A percentile compares a stretch with the other conserved stretches of the same genome.
These are phyloP conservation scores for Macrolepiota fuliginosa DNA, from an alignment of 768 basidiomycete species.

Conservation along the genomic window DNA sequence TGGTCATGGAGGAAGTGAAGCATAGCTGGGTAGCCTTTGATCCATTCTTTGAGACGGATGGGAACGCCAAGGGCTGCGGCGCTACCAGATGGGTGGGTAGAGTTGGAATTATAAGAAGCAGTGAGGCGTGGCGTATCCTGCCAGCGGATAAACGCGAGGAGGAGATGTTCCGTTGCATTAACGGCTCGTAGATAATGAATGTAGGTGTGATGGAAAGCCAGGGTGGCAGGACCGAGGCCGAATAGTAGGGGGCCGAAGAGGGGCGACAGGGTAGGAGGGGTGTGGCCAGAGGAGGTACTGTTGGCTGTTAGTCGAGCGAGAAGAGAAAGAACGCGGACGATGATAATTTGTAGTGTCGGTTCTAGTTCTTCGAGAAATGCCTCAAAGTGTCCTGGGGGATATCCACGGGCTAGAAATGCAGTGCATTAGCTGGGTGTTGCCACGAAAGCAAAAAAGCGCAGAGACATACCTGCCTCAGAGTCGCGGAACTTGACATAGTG, in stretches of 20 bases:
- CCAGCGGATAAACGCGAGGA: slow-evolving; percentile 88
- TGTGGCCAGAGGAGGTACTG: slow-evolving; percentile 82
- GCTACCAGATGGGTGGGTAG: slow-evolving; percentile 39
- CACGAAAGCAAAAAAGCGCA: slow-evolving; percentile 6
- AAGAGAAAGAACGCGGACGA: slow-evolving; percentile 75
- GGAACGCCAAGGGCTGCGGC: slow-evolving; percentile 71
- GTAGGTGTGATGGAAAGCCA: slow-evolving; percentile 49
- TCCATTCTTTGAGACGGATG: slow-evolving; percentile 86
- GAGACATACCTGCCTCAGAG: slow-evolving; percentile 70
- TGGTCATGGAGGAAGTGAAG: slow-evolving; percentile 57
- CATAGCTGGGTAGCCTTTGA: slow-evolving; percentile 84
- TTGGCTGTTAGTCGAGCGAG: slow-evolving; percentile 82
- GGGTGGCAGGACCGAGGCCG: slow-evolving; percentile 59
- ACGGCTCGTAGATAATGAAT: slow-evolving; percentile 75
- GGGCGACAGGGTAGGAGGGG: slow-evolving; percentile 85
- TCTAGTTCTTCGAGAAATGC: slow-evolving; percentile 58
- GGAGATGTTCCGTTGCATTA: slow-evolving; percentile 87
- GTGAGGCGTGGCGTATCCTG: slow-evolving; percentile 55
- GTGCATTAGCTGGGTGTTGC: slow-evolving; percentile 3
- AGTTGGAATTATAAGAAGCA: slow-evolving; percentile 24
- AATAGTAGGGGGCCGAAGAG: slow-evolving; percentile 90
- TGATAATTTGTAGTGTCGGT: slow-evolving; percentile 53
- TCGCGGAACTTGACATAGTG: slow-evolving; percentile 79
- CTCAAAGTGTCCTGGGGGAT: slow-evolving; percentile 71
- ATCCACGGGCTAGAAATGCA: slow-evolving; percentile 48